Evolutionary conservation across 306 rosid species (phyloP), one percentile per base, ranked within the genome.

Genomic region (Dalbergia cultrata): DNA sequence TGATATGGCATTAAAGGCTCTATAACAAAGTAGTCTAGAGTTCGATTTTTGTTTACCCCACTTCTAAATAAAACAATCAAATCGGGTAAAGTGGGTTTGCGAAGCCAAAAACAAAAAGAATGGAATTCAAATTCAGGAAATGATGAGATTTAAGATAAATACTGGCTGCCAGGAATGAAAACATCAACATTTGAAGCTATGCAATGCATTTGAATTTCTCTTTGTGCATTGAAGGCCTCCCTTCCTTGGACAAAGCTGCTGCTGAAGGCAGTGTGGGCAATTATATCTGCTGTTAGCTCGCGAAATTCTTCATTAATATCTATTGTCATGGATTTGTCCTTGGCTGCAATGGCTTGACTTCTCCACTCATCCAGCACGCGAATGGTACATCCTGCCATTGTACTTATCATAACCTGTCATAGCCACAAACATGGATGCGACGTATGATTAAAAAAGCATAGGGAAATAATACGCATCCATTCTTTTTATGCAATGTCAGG

Each of bases 131-230:
- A 49, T 13, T 18, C n/a, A 43, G 9, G 18, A 7, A 66, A 56
- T 39, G 14, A 57, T 57, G 39, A 19, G 82, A 34, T 62, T 33
- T 33, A 5, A 71, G 83, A 14, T 11, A 82, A 31, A 19, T 76
- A 83, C 86, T 83, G 86, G 37, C 35, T 73, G 62, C 86, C 83
- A 67, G 86, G 86, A 60, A 83, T 83, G 73, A 59, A 73, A 78
- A 79, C 1, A 10, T 66, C 21, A 34, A 62, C 13, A 47, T 2
- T 47, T 58, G 77, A 58, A 22, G 77, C 76, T 49, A 5, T 41
- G 4, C 60, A 58, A 19, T 10, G 34, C 1, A 21, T 16, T 50
- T 73, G 77, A 49, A 83, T 72, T 4, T 78, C 44, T 26, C 21
- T 22, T 59, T 83, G 86, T 67, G 86, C 80, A 22, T 67, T 9